Evolutionary conservation across 2,329 filamentous ascomycete species (phyloP), one percentile per base, ranked within the genome.

Genomic region (Colletotrichum salicis): DNA sequence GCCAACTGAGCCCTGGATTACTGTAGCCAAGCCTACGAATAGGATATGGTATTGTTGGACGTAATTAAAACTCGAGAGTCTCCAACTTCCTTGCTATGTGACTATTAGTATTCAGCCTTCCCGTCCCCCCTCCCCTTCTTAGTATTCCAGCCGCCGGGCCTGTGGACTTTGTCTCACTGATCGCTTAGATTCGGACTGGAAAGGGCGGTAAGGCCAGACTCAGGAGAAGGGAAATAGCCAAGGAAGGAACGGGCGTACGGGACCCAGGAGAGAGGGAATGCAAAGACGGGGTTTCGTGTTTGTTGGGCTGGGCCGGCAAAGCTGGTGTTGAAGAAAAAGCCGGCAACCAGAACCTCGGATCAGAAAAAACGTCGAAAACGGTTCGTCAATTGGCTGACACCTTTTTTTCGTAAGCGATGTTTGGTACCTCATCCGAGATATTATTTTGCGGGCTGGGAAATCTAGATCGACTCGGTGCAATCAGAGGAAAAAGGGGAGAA

Each of bases 331-430:
- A 69, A 71, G 69, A 71, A 62, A 55, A 61, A 52, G 11, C 59
- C 59, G 33, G 45, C n/a, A 62, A 71, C 69, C 69, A 71, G 65
- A 71, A 29, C 65, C 45, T 71, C 69, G 69, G 69, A 71, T 59
- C 58, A 48, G 58, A 41, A 41, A 41, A n/a, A 22, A 67, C 64
- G 57, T 45, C 64, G 62, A 33, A 60, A 59, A 13, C n/a, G 52
- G 33, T 13, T 69, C 33, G 12, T 45, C 54, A 70, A 64, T 71
- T 63, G 65, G 58, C 41, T 41, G 41, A 55, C 22, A 59, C n/a
- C 15, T 22, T 48, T 33, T 51, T 13, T 31, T 33, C 10, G 22
- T 10, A 31, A 60, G 41, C 61, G 62, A 65, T 60, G 60, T 57
- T 60, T 35, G 15, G n/a, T 19, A 11, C 27, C 35, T 7, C 27